These are phyloP conservation scores for Angophora floribunda DNA, from an alignment of 345 rosid species.

Conservation along the genomic window DNA sequence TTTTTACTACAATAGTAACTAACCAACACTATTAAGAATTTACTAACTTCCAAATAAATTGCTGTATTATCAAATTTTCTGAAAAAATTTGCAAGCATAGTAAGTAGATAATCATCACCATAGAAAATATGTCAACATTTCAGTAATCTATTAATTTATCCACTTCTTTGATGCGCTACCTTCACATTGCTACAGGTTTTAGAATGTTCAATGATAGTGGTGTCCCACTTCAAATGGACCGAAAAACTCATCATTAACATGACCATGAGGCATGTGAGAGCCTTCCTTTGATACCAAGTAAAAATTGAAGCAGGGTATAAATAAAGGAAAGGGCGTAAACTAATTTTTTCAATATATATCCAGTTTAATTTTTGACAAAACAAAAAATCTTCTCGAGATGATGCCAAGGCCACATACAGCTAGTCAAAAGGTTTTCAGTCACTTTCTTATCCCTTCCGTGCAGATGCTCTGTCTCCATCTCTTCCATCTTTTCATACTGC, in stretches of 20 bases:
- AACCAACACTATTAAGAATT: no score
- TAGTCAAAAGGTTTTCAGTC: neutral
- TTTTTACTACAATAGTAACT: no score
- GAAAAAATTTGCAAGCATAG: neutral
- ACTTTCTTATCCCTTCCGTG: neutral
- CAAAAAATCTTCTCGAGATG: neutral
- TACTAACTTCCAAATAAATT: no score
- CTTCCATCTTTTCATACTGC: no score
- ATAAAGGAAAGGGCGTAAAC: neutral
- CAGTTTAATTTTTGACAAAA: no score
- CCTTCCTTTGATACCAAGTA: neutral
- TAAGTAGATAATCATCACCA: no score
- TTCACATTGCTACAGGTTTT: fast-evolving
- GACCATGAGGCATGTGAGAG: neutral
- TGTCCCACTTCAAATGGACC: neutral
- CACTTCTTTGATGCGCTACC: fast-evolving
- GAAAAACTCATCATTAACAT: neutral
- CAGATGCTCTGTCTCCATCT: no score
- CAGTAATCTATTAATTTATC: no score
- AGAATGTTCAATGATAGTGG: no score
- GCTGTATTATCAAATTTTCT: no score
- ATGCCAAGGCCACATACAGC: neutral
- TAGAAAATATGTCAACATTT: no score
- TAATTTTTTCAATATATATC: neutral
- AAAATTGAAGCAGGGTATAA: neutral